phyloP scores from a whole-genome alignment of 2,329 filamentous ascomycete genomes.

The Claviceps citrina region DNA sequence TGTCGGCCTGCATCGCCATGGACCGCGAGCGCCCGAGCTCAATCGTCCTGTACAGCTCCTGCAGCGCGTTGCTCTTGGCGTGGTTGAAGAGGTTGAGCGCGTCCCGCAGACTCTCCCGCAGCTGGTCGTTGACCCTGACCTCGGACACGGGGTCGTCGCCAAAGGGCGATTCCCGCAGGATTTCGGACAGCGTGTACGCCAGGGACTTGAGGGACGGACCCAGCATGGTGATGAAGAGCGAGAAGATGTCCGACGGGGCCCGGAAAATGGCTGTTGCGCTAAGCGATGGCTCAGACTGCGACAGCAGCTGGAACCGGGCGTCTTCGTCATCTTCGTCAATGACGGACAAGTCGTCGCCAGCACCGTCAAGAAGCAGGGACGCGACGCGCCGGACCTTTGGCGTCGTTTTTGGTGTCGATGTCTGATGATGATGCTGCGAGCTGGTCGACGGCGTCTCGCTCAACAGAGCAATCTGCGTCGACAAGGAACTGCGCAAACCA shows the following conservation, averaged over 20 bases:
- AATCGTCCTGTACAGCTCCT: slow-evolving; percentile 65
- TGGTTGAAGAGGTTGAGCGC: slow-evolving; percentile 67
- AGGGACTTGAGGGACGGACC: slow-evolving; percentile 93
- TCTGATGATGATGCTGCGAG: neutral
- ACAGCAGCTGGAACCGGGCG: slow-evolving; percentile 9
- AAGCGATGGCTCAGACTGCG: slow-evolving; percentile 17
- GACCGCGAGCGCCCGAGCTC: slow-evolving; percentile 54
- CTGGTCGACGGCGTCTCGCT: slow-evolving; percentile 36
- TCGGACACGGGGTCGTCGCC: slow-evolving; percentile 48
- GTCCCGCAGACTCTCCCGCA: slow-evolving; percentile 63
- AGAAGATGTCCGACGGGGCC: slow-evolving; percentile 72
- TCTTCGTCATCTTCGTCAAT: slow-evolving; percentile 46
- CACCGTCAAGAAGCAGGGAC: slow-evolving; percentile 22
- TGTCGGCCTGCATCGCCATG: slow-evolving; percentile 71
- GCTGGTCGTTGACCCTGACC: slow-evolving; percentile 64
- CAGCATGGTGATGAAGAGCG: slow-evolving; percentile 73
- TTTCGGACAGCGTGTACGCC: slow-evolving; percentile 78
- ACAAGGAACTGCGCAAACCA: slow-evolving; percentile 74
- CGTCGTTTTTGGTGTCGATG: slow-evolving; percentile 12
- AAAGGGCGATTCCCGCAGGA: slow-evolving; percentile 78
- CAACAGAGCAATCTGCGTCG: slow-evolving; percentile 74
- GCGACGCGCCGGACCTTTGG: slow-evolving; percentile 14
- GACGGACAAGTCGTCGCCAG: slow-evolving; percentile 36
- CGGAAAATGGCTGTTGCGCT: slow-evolving; percentile 27
- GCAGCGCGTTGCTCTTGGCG: slow-evolving; percentile 60